phyloP scores from a whole-genome alignment of 2,329 filamentous ascomycete genomes.

The Samsoniella hepiali region DNA sequence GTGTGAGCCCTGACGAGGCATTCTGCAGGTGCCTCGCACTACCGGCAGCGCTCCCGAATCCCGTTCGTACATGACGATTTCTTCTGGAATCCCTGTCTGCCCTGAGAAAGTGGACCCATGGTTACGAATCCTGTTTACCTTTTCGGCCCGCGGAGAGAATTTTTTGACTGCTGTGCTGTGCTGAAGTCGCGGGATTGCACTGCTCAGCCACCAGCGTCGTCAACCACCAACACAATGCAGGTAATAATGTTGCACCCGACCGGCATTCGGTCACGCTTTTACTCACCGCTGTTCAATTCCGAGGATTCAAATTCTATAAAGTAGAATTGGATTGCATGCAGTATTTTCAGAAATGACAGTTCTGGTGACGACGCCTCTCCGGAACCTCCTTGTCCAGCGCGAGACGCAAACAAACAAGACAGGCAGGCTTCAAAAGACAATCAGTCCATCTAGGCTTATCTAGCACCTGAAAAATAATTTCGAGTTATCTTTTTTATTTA shows the following conservation, averaged over 20 bases:
- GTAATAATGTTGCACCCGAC: neutral
- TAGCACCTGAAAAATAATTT: no score
- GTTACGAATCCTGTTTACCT: neutral
- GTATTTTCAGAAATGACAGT: neutral
- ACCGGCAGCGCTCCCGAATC: constrained; percentile 15
- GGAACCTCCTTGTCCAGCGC: neutral
- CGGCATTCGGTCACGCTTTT: constrained; percentile 5
- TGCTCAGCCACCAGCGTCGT: constrained; percentile 13
- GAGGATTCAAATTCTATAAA: neutral
- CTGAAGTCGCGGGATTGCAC: neutral
- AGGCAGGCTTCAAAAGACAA: neutral
- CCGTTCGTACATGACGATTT: constrained; percentile 9
- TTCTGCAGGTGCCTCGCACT: constrained; percentile 7
- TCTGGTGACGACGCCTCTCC: neutral
- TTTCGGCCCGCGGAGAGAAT: neutral
- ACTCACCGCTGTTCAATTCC: neutral
- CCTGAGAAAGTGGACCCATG: neutral
- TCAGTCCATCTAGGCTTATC: neutral
- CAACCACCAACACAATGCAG: neutral
- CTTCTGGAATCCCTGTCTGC: neutral
- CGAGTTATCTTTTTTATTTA: neutral
- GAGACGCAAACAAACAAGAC: neutral
- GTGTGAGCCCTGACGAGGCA: constrained; percentile 9
- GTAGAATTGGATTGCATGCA: neutral
- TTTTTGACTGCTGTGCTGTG: neutral